Conservation (phyloP, 139 green algal genomes). For the Spirogloea muscicola region DNA sequence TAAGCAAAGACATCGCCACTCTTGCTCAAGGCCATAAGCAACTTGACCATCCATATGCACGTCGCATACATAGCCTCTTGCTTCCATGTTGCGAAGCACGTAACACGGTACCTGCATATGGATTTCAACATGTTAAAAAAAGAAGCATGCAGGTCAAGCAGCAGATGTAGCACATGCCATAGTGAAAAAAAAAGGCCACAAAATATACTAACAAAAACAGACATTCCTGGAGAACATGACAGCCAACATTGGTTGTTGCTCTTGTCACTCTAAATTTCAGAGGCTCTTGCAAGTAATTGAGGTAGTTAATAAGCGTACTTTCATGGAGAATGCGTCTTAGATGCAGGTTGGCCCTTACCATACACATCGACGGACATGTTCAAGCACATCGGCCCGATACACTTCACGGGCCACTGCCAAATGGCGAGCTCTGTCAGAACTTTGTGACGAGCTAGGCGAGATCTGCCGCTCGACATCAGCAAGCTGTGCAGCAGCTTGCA, state of each 20-base stretch:
- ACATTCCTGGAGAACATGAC: no score
- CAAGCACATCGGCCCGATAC: constrained; percentile 53
- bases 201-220: no score
- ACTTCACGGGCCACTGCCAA: constrained; percentile 46
- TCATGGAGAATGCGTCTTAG: neutral
- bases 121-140: no score
- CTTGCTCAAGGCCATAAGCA: constrained; percentile 48
- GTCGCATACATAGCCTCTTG: constrained; percentile 47
- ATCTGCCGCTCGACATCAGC: constrained; percentile 43
- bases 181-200: no score
- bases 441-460: neutral
- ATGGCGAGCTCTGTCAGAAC: neutral
- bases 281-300: no score
- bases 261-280: no score
- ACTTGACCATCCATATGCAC: constrained; percentile 33
- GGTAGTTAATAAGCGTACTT: no score
- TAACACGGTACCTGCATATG: constrained; percentile 39
- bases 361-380: constrained; percentile 44
- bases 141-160: constrained; percentile 17
- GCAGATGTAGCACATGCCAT: no score
- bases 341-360: constrained; percentile 47
- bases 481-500: constrained; percentile 44
- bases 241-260: no score
- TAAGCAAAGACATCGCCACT: constrained; percentile 41
- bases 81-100: constrained; percentile 44